Evolutionary conservation across 768 basidiomycete species (phyloP).

Genomic region (Pisolithus tinctorius): DNA sequence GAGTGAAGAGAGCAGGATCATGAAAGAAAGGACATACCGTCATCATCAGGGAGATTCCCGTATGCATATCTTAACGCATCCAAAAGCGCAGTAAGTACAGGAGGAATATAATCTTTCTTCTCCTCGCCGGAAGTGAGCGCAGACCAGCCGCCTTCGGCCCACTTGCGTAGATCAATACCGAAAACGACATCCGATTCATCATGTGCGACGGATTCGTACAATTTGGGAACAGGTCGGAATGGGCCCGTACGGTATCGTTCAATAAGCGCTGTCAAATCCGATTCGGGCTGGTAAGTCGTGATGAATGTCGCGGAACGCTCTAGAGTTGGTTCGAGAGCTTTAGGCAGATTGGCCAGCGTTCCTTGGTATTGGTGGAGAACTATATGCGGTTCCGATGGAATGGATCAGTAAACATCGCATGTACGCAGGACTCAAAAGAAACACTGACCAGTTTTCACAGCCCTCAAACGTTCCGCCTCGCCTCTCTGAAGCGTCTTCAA

Average conservation of each 20-base stretch:
- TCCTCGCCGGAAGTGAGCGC: conserved; percentile 47
- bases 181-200: conserved; percentile 84
- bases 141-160: conserved; percentile 82
- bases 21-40: conserved; percentile 37
- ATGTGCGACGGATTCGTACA: conserved; percentile 82
- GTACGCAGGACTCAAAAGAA: background rate
- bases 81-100: conserved; percentile 65
- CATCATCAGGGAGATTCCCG: conserved; percentile 49
- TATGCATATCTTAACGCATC: conserved; percentile 60
- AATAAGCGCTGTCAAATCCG: conserved; percentile 79
- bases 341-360: conserved; percentile 66
- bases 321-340: conserved; percentile 54
- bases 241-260: conserved; percentile 92
- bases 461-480: conserved; percentile 78
- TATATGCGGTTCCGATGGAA: conserved; percentile 19
- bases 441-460: conserved; percentile 70
- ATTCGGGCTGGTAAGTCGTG: conserved; percentile 82
- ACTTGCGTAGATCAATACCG: conserved; percentile 85
- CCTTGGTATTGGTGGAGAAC: conserved; percentile 86
- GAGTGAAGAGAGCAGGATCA: background rate
- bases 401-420: background rate
- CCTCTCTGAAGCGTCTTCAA: conserved; percentile 76
- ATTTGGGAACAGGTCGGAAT: conserved; percentile 78
- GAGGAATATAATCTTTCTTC: conserved; percentile 62
- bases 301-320: conserved; percentile 72